Conservation (phyloP, 306 rosid genomes). For the Luffa acutangula region DNA sequence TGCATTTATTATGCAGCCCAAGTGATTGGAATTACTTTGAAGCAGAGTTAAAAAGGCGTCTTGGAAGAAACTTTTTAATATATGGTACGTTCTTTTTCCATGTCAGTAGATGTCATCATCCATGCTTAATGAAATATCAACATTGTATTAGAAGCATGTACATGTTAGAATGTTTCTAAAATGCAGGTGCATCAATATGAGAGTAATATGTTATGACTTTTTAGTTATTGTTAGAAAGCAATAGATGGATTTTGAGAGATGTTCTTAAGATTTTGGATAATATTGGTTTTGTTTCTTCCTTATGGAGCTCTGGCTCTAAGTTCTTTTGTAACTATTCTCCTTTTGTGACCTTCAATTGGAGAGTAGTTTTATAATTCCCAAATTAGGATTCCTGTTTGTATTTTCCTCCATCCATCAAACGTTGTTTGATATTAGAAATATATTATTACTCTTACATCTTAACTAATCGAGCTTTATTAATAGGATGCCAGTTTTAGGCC, state of each 20-base stretch:
- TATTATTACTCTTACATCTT: neutral
- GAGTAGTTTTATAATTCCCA: neutral
- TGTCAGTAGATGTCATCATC: neutral
- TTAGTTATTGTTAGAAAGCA: neutral
- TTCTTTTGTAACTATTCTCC: neutral
- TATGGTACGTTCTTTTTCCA: conserved; percentile 36
- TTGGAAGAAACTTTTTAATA: conserved; percentile 71
- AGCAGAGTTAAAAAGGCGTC: conserved; percentile 66
- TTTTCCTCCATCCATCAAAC: neutral
- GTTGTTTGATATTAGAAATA: neutral
- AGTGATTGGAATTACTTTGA: conserved; percentile 87
- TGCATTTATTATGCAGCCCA: conserved; percentile 45
- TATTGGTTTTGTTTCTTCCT: neutral
- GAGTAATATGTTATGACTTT: neutral
- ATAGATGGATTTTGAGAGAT: neutral
- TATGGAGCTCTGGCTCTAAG: neutral
- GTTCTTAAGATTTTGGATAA: neutral
- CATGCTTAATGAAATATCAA: neutral
- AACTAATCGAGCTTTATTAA: neutral
- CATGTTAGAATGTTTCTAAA: neutral
- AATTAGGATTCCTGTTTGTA: neutral
- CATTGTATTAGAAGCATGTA: neutral
- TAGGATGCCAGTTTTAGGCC: neutral
- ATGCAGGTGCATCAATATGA: neutral
- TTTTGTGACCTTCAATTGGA: neutral